phyloP scores from a whole-genome alignment of 148 eudicot species.

The Nepenthes gracilis region DNA sequence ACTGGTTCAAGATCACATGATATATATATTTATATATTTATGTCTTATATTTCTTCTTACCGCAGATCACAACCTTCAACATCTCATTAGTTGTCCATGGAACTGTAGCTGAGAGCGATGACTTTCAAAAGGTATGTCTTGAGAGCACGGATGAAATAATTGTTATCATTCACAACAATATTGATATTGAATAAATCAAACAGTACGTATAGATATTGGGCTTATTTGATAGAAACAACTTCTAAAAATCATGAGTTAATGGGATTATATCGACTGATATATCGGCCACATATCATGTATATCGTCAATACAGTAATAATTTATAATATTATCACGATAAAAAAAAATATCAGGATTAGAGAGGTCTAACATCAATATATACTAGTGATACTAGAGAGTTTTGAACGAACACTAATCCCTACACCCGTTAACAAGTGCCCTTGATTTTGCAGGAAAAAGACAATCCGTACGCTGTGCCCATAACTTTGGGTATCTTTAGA shows the following conservation, averaged over 20 bases:
- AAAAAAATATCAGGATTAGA: no score
- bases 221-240: no score
- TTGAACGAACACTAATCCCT: not conserved
- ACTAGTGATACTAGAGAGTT: no score
- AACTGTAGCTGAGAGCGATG: slow-evolving; percentile 78
- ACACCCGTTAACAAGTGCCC: slow-evolving; percentile 5
- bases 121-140: slow-evolving; percentile 47
- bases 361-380: no score
- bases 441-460: slow-evolving; percentile 46
- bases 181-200: no score
- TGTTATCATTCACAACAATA: not conserved
- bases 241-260: no score
- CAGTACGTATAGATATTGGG: no score
- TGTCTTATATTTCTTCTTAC: slow-evolving; percentile 3
- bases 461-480: slow-evolving; percentile 77
- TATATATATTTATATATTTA: not conserved
- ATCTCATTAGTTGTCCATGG: slow-evolving; percentile 91
- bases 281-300: no score
- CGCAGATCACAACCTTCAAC: slow-evolving; percentile 88
- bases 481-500: slow-evolving; percentile 60
- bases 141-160: not conserved
- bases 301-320: no score
- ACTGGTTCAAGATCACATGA: no score
- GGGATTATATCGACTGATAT: no score
- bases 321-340: no score